Conservation (phyloP, 2,329 filamentous ascomycete genomes). For the Nectriaceae sp. region DNA sequence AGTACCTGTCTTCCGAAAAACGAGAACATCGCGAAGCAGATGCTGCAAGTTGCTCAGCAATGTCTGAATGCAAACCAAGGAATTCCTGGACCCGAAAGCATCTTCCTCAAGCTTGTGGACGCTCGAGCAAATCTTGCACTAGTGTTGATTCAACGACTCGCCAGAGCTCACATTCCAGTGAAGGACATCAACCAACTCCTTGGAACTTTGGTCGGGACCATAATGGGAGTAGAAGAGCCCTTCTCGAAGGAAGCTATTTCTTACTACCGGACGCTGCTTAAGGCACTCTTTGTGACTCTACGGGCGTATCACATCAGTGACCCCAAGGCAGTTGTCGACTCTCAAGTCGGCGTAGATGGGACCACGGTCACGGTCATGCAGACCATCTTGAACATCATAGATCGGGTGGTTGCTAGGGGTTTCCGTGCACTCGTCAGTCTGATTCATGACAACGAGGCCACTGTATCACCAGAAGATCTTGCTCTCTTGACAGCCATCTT, state of each 20-base stretch:
- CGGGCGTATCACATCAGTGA: slow-evolving; percentile 57
- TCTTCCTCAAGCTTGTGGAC: slow-evolving; percentile 79
- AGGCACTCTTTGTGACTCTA: slow-evolving; percentile 81
- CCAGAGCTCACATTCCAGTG: slow-evolving; percentile 54
- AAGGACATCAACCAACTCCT: slow-evolving; percentile 56
- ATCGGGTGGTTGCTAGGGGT: slow-evolving; percentile 76
- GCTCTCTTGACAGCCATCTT: slow-evolving; percentile 85
- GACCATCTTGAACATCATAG: slow-evolving; percentile 76
- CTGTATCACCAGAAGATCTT: slow-evolving; percentile 73
- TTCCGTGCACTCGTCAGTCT: slow-evolving; percentile 80
- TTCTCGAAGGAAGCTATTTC: slow-evolving; percentile 54
- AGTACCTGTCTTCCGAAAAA: slow-evolving; percentile 62
- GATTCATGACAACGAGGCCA: slow-evolving; percentile 73
- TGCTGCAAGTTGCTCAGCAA: slow-evolving; percentile 73
- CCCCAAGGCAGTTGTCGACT: slow-evolving; percentile 31
- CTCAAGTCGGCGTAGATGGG: slow-evolving; percentile 35
- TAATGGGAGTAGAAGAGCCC: slow-evolving; percentile 56
- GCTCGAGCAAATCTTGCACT: slow-evolving; percentile 79
- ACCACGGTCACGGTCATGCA: slow-evolving; percentile 52
- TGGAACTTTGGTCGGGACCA: slow-evolving; percentile 51
- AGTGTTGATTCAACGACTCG: slow-evolving; percentile 77
- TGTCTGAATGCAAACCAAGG: slow-evolving; percentile 79
- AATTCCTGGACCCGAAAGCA: slow-evolving; percentile 70
- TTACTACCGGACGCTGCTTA: slow-evolving; percentile 83
- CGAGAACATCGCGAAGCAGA: slow-evolving; percentile 62